A percentile compares a stretch with the other conserved stretches of the same genome.
These are phyloP conservation scores for Knoxdaviesia proteae DNA, from an alignment of 2,329 filamentous ascomycete genomes.

Conservation along the genomic window DNA sequence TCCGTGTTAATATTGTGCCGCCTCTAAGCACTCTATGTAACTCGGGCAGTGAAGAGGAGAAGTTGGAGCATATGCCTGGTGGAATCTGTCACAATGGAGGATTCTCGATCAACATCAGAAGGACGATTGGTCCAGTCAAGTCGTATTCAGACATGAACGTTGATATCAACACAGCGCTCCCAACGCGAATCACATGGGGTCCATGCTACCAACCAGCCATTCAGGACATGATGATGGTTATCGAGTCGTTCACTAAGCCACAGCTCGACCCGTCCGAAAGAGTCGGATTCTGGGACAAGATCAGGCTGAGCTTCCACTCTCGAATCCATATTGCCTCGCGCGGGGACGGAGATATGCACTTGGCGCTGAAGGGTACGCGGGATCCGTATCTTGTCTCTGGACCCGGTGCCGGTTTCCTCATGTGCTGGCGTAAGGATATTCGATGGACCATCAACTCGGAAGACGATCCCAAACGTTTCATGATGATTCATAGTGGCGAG, in stretches of 20 bases:
- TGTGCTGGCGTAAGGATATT: slow-evolving; percentile 96
- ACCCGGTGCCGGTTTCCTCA: slow-evolving; percentile 81
- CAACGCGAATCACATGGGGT: slow-evolving; percentile 90
- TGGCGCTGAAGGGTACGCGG: slow-evolving; percentile 75
- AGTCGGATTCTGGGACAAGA: slow-evolving; percentile 98
- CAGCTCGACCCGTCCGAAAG: slow-evolving; percentile 83
- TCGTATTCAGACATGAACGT: slow-evolving; percentile 84
- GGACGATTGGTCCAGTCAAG: slow-evolving; percentile 88
- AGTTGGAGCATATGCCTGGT: too few species aligned
- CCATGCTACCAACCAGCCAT: slow-evolving; percentile 95
- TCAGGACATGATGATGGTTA: slow-evolving; percentile 99
- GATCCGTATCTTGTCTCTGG: slow-evolving; percentile 90
- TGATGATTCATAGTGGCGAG: slow-evolving; percentile 88
- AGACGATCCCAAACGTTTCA: slow-evolving; percentile 77
- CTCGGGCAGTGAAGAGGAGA: too few species aligned
- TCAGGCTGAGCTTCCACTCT: slow-evolving; percentile 83
- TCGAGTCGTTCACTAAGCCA: slow-evolving; percentile 93
- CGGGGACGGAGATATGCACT: slow-evolving; percentile 84
- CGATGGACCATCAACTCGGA: slow-evolving; percentile 67
- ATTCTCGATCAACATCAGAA: slow-evolving; percentile 68
- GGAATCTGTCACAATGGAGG: slow-evolving; percentile 17
- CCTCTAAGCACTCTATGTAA: slow-evolving; percentile 14
- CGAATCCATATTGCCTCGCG: slow-evolving; percentile 79
- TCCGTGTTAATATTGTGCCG: slow-evolving; percentile 69
- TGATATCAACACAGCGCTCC: slow-evolving; percentile 80